These are phyloP conservation scores for Trichoderma guizhouense DNA, from an alignment of 2,329 filamentous ascomycete genomes.

Conservation along the genomic window DNA sequence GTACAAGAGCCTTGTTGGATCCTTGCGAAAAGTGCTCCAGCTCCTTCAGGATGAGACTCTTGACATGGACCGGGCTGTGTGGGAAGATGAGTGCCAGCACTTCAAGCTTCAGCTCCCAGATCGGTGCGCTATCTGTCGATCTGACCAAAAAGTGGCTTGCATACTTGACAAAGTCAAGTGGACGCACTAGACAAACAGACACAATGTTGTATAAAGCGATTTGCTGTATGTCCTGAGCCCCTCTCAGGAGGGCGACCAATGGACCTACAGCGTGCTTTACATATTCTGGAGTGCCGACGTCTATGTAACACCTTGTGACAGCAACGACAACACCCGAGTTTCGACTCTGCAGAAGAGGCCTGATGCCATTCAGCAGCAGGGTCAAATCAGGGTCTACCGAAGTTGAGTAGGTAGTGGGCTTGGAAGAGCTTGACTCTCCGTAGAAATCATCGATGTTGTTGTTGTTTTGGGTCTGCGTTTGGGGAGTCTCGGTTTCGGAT, in stretches of 20 bases:
- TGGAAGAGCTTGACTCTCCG: conserved; percentile 55
- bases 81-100: conserved; percentile 88
- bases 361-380: conserved; percentile 74
- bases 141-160: conserved; percentile 86
- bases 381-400: conserved; percentile 78
- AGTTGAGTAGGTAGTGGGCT: conserved; percentile 41
- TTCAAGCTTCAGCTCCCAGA: conserved; percentile 92
- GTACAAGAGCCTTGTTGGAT: conserved; percentile 70
- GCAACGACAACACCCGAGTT: conserved; percentile 91
- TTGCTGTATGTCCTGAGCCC: conserved; percentile 82
- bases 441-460: conserved; percentile 70
- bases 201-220: conserved; percentile 93
- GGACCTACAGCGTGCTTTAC: conserved; percentile 75
- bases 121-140: conserved; percentile 71
- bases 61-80: conserved; percentile 68
- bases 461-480: neutral
- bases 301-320: conserved; percentile 78
- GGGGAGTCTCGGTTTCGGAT: neutral
- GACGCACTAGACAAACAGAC: conserved; percentile 75
- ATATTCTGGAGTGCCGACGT: conserved; percentile 77
- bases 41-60: conserved; percentile 86
- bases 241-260: conserved; percentile 78
- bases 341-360: conserved; percentile 82
- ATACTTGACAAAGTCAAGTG: conserved; percentile 81
- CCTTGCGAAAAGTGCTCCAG: conserved; percentile 87